phyloP scores from a whole-genome alignment of 805 yeast species.

The Cyberlindnera misumaiensis region DNA sequence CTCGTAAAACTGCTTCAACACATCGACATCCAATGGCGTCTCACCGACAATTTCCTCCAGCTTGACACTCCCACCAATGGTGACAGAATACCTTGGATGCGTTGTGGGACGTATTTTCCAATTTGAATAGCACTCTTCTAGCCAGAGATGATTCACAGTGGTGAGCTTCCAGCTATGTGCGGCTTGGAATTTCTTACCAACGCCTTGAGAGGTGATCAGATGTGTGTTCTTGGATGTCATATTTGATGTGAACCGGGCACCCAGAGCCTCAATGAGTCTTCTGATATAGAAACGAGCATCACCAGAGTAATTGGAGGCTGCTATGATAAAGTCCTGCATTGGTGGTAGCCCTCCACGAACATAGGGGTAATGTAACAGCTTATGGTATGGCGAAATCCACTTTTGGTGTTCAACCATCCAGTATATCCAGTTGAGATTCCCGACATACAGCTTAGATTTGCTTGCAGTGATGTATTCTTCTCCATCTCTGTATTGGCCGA shows the following conservation, averaged over 20 bases:
- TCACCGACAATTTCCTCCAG: constrained; percentile 47
- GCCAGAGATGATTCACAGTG: constrained; percentile 78
- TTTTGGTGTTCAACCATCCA: constrained; percentile 49
- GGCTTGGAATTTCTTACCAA: constrained; percentile 71
- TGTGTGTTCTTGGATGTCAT: constrained; percentile 62
- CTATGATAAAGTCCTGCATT: constrained; percentile 47
- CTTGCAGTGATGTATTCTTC: constrained; percentile 43
- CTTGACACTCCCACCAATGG: constrained; percentile 7
- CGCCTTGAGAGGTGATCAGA: constrained; percentile 57
- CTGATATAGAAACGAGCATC: constrained; percentile 73
- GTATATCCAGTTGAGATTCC: constrained; percentile 72
- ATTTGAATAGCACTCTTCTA: constrained; percentile 67
- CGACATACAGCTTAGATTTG: constrained; percentile 38
- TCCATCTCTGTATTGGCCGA: constrained; percentile 62
- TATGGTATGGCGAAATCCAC: constrained; percentile 49
- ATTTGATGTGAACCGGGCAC: constrained; percentile 69
- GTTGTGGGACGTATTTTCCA: constrained; percentile 50
- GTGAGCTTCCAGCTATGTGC: constrained; percentile 63
- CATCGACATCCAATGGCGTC: constrained; percentile 36
- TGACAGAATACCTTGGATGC: constrained; percentile 38
- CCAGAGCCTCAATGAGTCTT: constrained; percentile 54
- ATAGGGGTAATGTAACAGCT: constrained; percentile 66
- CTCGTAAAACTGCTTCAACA: constrained; percentile 33
- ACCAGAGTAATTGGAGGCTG: constrained; percentile 79
- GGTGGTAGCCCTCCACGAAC: constrained; percentile 42